Conservation (phyloP, 306 rosid species). For the Delonix regia region DNA sequence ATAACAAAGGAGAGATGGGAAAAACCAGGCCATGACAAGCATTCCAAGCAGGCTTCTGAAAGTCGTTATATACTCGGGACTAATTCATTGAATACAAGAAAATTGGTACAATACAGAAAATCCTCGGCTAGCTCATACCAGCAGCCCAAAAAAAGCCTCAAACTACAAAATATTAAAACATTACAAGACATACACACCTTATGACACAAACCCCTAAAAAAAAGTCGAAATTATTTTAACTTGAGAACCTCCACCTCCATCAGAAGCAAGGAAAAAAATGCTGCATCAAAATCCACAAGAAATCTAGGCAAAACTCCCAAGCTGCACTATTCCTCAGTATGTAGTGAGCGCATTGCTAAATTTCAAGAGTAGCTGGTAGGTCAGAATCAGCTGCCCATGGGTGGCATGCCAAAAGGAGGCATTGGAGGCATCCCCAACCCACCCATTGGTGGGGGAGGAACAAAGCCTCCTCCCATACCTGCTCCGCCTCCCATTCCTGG, state of each 20-base stretch:
- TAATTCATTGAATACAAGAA: conserved; percentile 44
- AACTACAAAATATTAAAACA: conserved; percentile 62
- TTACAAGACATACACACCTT: conserved; percentile 51
- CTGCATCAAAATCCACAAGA: conserved; percentile 45
- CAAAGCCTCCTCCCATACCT: conserved; percentile 75
- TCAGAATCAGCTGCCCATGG: conserved; percentile 93
- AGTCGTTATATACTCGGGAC: conserved; percentile 40
- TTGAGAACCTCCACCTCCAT: conserved; percentile 61
- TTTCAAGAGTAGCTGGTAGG: not conserved
- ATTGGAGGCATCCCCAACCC: conserved; percentile 98
- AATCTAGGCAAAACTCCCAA: conserved; percentile 38
- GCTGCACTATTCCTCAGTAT: conserved; percentile 38
- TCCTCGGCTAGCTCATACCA: conserved; percentile 56
- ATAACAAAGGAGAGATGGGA: not conserved
- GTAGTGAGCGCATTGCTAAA: conserved; percentile 30
- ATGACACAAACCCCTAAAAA: conserved; percentile 48
- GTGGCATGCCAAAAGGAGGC: conserved; percentile 99
- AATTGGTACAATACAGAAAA: conserved; percentile 55
- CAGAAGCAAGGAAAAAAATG: conserved; percentile 51
- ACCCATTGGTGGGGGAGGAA: conserved; percentile 85
- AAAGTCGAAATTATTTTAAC: conserved; percentile 56
- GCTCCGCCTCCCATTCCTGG: conserved; percentile 50
- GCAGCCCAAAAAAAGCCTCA: conserved; percentile 73
- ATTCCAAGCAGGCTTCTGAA: conserved; percentile 22
- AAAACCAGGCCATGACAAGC: conserved; percentile 35